These are phyloP conservation scores for Botrytis aclada DNA, from an alignment of 2,329 filamentous ascomycete species.

Conservation along the genomic window DNA sequence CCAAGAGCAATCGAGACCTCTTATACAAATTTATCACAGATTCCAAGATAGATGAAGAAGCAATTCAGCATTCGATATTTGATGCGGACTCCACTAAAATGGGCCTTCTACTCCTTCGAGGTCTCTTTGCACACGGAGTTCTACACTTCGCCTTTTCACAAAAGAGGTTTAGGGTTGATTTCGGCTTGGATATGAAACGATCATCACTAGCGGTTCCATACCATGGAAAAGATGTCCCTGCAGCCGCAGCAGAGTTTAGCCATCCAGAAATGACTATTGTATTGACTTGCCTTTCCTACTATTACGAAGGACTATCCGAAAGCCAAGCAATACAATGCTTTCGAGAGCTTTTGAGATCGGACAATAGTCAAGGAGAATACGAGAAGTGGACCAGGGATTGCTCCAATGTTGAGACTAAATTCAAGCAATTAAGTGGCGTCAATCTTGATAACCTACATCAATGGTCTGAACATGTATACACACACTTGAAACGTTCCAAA, in stretches of 20 bases:
- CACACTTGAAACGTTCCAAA: conserved; percentile 51
- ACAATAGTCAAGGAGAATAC: conserved; percentile 53
- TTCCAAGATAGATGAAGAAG: neutral
- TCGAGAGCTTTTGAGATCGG: conserved; percentile 46
- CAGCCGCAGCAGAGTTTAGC: conserved; percentile 52
- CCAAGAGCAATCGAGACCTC: neutral
- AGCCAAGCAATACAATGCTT: conserved; percentile 50
- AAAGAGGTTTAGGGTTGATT: conserved; percentile 66
- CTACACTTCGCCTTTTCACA: conserved; percentile 51
- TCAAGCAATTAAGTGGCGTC: conserved; percentile 47
- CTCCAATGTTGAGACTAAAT: conserved; percentile 38
- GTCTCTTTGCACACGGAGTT: conserved; percentile 55
- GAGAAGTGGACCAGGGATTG: conserved; percentile 45
- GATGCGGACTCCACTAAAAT: conserved; percentile 37
- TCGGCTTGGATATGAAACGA: conserved; percentile 50
- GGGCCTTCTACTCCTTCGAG: conserved; percentile 49
- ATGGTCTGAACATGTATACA: conserved; percentile 51
- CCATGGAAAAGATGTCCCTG: conserved; percentile 56
- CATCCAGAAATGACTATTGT: conserved; percentile 58
- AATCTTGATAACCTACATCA: conserved; percentile 56
- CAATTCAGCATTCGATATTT: conserved; percentile 21
- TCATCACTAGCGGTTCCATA: conserved; percentile 57
- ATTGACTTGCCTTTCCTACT: conserved; percentile 55
- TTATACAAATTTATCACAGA: conserved; percentile 18
- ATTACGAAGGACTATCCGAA: conserved; percentile 53